phyloP scores from a whole-genome alignment of 2,329 filamentous ascomycete genomes.

The Microcyclosporella mali region DNA sequence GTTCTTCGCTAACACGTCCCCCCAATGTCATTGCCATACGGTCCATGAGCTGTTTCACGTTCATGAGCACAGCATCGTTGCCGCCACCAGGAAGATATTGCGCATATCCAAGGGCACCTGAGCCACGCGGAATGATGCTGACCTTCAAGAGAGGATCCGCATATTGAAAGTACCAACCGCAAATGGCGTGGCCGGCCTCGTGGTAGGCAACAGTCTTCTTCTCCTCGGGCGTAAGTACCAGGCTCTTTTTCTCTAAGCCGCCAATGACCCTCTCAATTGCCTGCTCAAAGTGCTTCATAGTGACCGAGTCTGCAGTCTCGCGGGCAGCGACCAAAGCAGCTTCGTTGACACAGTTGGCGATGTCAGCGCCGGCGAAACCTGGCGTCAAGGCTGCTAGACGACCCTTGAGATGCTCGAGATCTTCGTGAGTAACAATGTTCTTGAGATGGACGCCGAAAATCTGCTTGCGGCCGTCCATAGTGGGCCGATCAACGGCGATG shows the following conservation, averaged over 20 bases:
- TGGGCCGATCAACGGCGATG: constrained; percentile 89
- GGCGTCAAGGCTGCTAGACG: constrained; percentile 87
- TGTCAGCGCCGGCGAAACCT: constrained; percentile 95
- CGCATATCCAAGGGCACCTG: constrained; percentile 88
- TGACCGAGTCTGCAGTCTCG: constrained; percentile 69
- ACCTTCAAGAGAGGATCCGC: constrained; percentile 98
- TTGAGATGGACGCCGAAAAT: constrained; percentile 92
- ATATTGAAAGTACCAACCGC: constrained; percentile 93
- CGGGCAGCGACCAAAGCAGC: constrained; percentile 91
- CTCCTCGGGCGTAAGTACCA: constrained; percentile 87
- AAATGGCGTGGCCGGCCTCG: constrained; percentile 96
- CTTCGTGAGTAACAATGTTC: constrained; percentile 90
- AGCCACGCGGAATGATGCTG: constrained; percentile 93
- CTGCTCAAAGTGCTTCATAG: constrained; percentile 89
- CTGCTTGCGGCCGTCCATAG: constrained; percentile 92
- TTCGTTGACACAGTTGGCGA: constrained; percentile 97
- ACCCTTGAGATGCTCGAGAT: constrained; percentile 80
- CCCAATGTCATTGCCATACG: constrained; percentile 99
- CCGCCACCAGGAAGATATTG: constrained; percentile 92
- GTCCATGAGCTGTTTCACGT: constrained; percentile 91
- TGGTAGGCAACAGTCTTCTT: constrained; percentile 97
- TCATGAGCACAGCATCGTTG: constrained; percentile 92
- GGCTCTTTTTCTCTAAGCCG: constrained; percentile 92
- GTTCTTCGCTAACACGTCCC: constrained; percentile 87
- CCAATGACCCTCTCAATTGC: constrained; percentile 96